Evolutionary conservation across 345 rosid species (phyloP), one percentile per base, ranked within the genome.

Genomic region (Pistacia integerrima): DNA sequence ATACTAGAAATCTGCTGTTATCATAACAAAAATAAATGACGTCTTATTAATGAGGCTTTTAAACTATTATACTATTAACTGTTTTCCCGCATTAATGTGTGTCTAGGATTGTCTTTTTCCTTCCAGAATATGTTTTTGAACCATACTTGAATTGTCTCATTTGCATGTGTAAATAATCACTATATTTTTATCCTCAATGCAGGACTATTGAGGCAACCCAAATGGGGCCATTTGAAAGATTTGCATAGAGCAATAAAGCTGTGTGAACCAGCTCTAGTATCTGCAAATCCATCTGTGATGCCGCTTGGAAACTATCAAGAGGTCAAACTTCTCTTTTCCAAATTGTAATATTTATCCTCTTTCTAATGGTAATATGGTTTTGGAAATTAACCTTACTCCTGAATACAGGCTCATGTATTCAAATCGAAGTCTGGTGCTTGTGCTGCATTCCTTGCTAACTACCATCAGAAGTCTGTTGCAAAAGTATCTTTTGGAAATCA

Each of bases 171-270:
- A 51, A 73, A 67, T 18, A 54, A 61, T 75, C 44, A 52, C 22
- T 20, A 6, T 20, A 59, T 52, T 51, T 71, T 83, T 10, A 28
- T 49, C 65, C 25, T 61, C 70, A 70, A 71, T 74, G 46, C 84
- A 96, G 98, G 99, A 74, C 87, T 97, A 51, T 20, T 86, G 78
- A 94, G 98, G 91, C 86, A 92, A 77, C 99, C 99, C 10, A 97
- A 97, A 84, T 97, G 98, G 99, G 99, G 98, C 30, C 99, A 97
- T 84, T 85, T 94, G 86, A 97, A 97, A 88, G 98, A 97, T 88
- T 82, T 97, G 83, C 99, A 97, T 77, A 82, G 92, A 83, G 99
- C 99, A 2, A 88, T 97, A 58, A 97, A 92, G 79, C 83, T 97
- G 1, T 94, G 95, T 72, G 99, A 94, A 73, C 93, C 94, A 58